Conservation (phyloP, 805 yeast species). For the Nadsonia fulvescens region DNA sequence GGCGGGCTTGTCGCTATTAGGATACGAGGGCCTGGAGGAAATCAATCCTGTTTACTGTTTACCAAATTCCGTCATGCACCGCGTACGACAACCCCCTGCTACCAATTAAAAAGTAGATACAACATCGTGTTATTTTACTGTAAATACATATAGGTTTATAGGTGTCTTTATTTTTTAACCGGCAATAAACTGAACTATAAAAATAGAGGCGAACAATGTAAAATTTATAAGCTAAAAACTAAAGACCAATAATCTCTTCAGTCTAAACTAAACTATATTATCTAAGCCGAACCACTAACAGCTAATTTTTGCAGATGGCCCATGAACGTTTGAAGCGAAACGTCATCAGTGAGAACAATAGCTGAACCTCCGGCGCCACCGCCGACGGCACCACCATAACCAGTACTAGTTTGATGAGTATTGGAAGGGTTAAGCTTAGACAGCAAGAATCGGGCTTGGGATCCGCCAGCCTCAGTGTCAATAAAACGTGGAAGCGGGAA, state of each 20-base stretch:
- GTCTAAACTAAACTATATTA: no score
- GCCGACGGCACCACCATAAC: slow-evolving; percentile 30
- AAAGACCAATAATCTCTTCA: no score
- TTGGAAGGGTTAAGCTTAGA: slow-evolving; percentile 85
- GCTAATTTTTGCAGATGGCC: slow-evolving; percentile 82
- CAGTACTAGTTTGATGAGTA: slow-evolving; percentile 43
- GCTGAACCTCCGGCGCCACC: slow-evolving; percentile 42
- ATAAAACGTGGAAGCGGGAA: slow-evolving; percentile 92
- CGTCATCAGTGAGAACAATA: slow-evolving; percentile 91
- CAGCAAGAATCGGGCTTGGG: slow-evolving; percentile 86
- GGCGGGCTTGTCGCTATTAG: slow-evolving; percentile 70
- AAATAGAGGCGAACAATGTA: no score
- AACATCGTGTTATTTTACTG: no score
- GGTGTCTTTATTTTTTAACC: no score
- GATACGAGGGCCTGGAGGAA: slow-evolving; percentile 35
- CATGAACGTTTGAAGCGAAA: slow-evolving; percentile 87
- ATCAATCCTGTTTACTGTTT: slow-evolving; percentile 82
- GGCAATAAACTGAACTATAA: no score
- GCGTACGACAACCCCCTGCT: slow-evolving; percentile 5
- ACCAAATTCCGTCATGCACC: slow-evolving; percentile 32
- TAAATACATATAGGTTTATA: no score
- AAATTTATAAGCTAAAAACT: no score
- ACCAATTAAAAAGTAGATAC: no score
- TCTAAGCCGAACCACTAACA: slow-evolving; percentile 28
- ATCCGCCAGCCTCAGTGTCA: slow-evolving; percentile 90